phyloP scores from a whole-genome alignment of 345 rosid genomes.

The Pistacia vera region DNA sequence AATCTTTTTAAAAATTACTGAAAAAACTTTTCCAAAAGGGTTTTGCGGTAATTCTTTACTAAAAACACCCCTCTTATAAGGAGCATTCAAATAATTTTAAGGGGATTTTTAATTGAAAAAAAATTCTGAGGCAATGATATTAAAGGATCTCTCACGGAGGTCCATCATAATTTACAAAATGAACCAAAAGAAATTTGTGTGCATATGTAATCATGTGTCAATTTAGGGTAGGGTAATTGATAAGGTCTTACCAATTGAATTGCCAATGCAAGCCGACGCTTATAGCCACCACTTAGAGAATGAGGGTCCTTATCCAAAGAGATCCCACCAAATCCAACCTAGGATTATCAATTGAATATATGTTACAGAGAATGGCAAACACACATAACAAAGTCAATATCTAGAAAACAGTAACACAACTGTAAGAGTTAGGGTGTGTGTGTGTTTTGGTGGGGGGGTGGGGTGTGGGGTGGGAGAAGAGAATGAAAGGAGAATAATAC shows the following conservation, averaged over 20 bases:
- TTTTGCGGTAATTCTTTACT: too few relatives aligned
- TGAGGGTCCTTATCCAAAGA: slow-evolving; percentile 88
- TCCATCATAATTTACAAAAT: too few relatives aligned
- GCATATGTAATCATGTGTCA: neutral
- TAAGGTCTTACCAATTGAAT: slow-evolving; percentile 71
- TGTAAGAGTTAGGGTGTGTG: too few relatives aligned
- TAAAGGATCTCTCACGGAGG: too few relatives aligned
- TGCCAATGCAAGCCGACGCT: slow-evolving; percentile 91
- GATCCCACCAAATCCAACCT: slow-evolving; percentile 87
- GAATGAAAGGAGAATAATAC: slow-evolving; percentile 41
- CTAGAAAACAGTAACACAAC: neutral
- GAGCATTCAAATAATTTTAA: too few relatives aligned
- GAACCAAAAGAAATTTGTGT: neutral
- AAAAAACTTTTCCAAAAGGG: too few relatives aligned
- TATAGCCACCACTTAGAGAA: slow-evolving; percentile 91
- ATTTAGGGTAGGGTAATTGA: slow-evolving; percentile 11
- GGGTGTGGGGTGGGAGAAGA: too few relatives aligned
- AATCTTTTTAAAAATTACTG: too few relatives aligned
- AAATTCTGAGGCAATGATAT: too few relatives aligned
- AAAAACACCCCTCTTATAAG: too few relatives aligned
- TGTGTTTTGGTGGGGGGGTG: too few relatives aligned
- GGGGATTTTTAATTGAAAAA: too few relatives aligned
- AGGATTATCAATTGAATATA: slow-evolving; percentile 23
- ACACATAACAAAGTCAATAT: neutral
- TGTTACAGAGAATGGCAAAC: neutral